phyloP scores from a whole-genome alignment of 345 rosid genomes.

The Citrus sinensis region DNA sequence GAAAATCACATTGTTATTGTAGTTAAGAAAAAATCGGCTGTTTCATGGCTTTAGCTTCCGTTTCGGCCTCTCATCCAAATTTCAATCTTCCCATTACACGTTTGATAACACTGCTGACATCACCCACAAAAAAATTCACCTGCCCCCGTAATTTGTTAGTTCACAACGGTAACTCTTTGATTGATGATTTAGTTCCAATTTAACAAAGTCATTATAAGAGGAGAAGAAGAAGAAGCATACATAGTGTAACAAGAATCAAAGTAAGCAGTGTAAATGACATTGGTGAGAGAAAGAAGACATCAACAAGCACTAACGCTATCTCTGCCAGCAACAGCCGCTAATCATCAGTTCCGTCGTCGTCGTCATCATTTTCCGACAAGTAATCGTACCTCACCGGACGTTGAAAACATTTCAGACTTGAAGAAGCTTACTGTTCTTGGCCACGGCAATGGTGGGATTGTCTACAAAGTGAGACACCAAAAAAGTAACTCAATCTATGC shows the following conservation, averaged over 20 bases:
- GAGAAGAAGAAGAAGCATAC: too few relatives aligned
- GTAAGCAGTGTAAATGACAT: conserved; percentile 37
- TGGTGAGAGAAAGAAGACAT: conserved; percentile 59
- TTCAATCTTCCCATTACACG: neutral
- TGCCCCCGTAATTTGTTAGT: conserved; percentile 10
- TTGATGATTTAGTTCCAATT: too few relatives aligned
- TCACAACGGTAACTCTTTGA: neutral
- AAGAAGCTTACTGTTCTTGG: conserved; percentile 57
- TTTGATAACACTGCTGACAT: conserved; percentile 1
- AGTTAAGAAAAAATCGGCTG: conserved; percentile 6
- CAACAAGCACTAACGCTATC: conserved; percentile 49
- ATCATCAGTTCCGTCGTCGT: conserved; percentile 18
- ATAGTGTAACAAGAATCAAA: neutral
- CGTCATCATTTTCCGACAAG: conserved; percentile 22
- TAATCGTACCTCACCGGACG: conserved; percentile 33
- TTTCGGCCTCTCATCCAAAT: conserved; percentile 18
- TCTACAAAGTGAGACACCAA: conserved; percentile 52
- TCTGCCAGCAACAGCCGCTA: conserved; percentile 18
- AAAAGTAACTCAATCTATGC: conserved; percentile 37
- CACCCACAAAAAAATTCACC: conserved; percentile 32
- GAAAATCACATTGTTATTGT: conserved; percentile 5
- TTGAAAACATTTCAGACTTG: conserved; percentile 38
- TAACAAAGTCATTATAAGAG: too few relatives aligned
- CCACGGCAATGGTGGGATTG: conserved; percentile 52
- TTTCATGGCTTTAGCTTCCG: conserved; percentile 26